phyloP scores from a whole-genome alignment of 257 asterid species.

The Nicotiana knightiana region DNA sequence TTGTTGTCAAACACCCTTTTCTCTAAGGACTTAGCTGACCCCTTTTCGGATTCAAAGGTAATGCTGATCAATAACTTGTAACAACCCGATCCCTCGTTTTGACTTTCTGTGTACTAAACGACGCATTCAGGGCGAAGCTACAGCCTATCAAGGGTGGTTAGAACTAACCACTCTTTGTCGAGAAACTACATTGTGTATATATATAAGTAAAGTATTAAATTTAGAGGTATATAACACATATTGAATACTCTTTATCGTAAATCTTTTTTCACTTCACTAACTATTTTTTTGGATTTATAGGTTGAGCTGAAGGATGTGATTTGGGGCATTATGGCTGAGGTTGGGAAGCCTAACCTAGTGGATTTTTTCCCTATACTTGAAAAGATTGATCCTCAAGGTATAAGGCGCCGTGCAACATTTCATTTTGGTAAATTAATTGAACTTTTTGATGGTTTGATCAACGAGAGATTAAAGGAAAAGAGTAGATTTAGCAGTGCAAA shows the following conservation, averaged over 20 bases:
- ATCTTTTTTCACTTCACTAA: too few species aligned
- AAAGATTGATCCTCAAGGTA: conserved; percentile 47
- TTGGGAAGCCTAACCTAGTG: conserved; percentile 56
- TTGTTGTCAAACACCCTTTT: conserved; percentile 46
- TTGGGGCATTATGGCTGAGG: conserved; percentile 36
- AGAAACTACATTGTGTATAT: too few species aligned
- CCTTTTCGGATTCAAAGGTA: conserved; percentile 43
- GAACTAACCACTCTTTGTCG: too few species aligned
- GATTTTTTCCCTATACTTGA: conserved; percentile 46
- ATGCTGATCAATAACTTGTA: neutral
- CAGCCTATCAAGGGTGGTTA: too few species aligned
- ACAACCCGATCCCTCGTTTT: neutral
- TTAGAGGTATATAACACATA: too few species aligned
- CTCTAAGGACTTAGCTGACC: conserved; percentile 46
- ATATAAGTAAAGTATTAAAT: too few species aligned
- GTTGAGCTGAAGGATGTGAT: conserved; percentile 39
- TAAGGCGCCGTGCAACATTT: conserved; percentile 36
- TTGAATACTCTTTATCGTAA: too few species aligned
- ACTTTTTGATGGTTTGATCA: conserved; percentile 10
- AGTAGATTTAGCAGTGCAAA: neutral
- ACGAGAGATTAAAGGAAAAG: conserved; percentile 20
- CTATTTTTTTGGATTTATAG: too few species aligned
- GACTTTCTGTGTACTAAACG: neutral
- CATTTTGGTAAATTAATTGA: conserved; percentile 33
- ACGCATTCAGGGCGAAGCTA: too few species aligned